Conservation (phyloP, 148 eudicot species). For the Chenopodium album region DNA sequence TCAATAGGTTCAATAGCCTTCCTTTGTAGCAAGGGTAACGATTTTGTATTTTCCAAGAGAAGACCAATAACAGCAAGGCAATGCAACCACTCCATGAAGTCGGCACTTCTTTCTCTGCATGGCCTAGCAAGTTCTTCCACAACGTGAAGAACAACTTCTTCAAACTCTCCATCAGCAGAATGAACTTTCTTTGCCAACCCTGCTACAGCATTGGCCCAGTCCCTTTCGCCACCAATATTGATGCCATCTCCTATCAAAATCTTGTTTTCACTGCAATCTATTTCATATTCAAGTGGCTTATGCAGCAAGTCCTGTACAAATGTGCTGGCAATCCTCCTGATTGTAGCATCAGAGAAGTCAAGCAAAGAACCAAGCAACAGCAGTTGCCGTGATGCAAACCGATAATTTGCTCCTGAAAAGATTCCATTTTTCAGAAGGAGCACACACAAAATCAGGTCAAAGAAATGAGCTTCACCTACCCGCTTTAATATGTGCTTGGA, state of each 20-base stretch:
- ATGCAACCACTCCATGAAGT: conserved; percentile 86
- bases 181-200: conserved; percentile 70
- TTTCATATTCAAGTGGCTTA: conserved; percentile 62
- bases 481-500: conserved; percentile 75
- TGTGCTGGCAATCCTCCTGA: conserved; percentile 67
- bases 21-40: conserved; percentile 64
- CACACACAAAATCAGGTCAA: conserved; percentile 9
- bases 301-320: conserved; percentile 63
- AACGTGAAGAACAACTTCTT: conserved; percentile 66
- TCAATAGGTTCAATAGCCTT: conserved; percentile 78
- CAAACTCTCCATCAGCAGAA: conserved; percentile 88
- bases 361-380: conserved; percentile 83
- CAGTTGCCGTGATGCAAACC: conserved; percentile 78
- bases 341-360: conserved; percentile 85
- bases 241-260: conserved; percentile 90
- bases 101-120: conserved; percentile 96
- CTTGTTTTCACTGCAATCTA: conserved; percentile 55
- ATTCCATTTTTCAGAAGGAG: background rate
- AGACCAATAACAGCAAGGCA: conserved; percentile 83
- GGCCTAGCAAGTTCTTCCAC: conserved; percentile 81
- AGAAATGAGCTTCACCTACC: conserved; percentile 44
- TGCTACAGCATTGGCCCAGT: conserved; percentile 86
- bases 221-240: conserved; percentile 79
- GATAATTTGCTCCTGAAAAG: conserved; percentile 68
- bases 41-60: conserved; percentile 67